These are phyloP conservation scores for Hypoxylon sp. DNA, from an alignment of 2,329 filamentous ascomycete genomes.

Conservation along the genomic window DNA sequence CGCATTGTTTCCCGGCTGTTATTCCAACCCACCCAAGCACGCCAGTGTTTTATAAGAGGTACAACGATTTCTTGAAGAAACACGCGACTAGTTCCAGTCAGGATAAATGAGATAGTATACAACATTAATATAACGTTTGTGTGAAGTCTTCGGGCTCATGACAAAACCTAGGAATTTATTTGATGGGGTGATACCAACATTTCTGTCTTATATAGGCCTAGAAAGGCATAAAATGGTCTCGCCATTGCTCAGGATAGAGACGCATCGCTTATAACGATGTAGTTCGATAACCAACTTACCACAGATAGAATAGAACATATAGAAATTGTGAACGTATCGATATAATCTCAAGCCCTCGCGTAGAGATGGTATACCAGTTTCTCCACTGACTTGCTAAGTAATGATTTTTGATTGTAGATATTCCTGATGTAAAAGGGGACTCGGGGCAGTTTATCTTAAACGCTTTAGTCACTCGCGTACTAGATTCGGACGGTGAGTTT, in stretches of 20 bases:
- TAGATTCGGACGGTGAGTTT: too few species aligned
- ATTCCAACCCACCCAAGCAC: constrained; percentile 40
- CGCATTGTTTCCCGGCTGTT: constrained; percentile 55
- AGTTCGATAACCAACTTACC: neutral
- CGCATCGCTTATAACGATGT: neutral
- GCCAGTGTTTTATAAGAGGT: constrained; percentile 42
- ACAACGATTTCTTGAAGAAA: constrained; percentile 41
- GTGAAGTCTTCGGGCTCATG: neutral
- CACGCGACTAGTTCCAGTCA: constrained; percentile 8
- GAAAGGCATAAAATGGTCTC: neutral
- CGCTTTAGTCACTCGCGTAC: too few species aligned
- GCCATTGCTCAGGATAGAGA: neutral
- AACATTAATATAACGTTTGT: neutral
- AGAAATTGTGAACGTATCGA: too few species aligned
- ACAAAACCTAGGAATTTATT: neutral
- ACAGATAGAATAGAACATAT: neutral
- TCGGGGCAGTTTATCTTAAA: too few species aligned
- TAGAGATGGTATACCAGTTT: too few species aligned
- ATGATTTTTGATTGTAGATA: too few species aligned
- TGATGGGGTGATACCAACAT: neutral
- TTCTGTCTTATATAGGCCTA: neutral
- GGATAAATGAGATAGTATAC: neutral
- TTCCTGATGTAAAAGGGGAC: too few species aligned
- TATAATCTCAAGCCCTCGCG: too few species aligned
- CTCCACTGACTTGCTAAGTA: too few species aligned